These are phyloP conservation scores for Adansonia madagascariensis DNA, from an alignment of 441 rosid genomes.

Conservation along the genomic window DNA sequence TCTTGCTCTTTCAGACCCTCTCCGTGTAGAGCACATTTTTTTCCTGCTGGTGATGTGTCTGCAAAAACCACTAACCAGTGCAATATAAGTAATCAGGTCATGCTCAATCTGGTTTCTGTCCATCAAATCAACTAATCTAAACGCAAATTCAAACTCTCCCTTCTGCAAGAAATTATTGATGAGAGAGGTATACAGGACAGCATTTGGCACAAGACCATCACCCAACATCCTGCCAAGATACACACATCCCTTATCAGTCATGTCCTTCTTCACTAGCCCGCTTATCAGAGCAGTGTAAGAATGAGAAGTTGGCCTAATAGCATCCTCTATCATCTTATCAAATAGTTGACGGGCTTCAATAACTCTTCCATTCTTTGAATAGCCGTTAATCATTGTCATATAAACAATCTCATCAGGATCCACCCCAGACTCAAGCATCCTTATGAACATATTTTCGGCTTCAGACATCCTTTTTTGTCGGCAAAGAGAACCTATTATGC, in stretches of 20 bases:
- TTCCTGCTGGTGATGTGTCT: conserved; percentile 42
- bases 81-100: conserved; percentile 46
- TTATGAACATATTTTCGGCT: conserved; percentile 57
- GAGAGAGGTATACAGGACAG: conserved; percentile 57
- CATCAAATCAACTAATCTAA: conserved; percentile 57
- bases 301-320: conserved; percentile 49
- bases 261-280: conserved; percentile 53
- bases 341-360: conserved; percentile 47
- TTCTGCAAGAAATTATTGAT: conserved; percentile 48
- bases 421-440: conserved; percentile 64
- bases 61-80: conserved; percentile 53
- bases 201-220: conserved; percentile 64
- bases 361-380: conserved; percentile 44
- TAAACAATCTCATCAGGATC: conserved; percentile 65
- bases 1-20: conserved; percentile 42
- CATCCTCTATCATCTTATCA: conserved; percentile 50
- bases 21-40: conserved; percentile 26
- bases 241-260: conserved; percentile 53
- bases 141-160: conserved; percentile 58
- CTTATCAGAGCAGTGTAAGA: conserved; percentile 57
- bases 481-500: conserved; percentile 54
- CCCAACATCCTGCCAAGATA: conserved; percentile 60
- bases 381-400: conserved; percentile 65
- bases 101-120: conserved; percentile 42
- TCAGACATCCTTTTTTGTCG: conserved; percentile 44